Base-by-base conservation (phyloP, 495 filamentous ascomycete genomes). In the Podospora australis region DNA sequence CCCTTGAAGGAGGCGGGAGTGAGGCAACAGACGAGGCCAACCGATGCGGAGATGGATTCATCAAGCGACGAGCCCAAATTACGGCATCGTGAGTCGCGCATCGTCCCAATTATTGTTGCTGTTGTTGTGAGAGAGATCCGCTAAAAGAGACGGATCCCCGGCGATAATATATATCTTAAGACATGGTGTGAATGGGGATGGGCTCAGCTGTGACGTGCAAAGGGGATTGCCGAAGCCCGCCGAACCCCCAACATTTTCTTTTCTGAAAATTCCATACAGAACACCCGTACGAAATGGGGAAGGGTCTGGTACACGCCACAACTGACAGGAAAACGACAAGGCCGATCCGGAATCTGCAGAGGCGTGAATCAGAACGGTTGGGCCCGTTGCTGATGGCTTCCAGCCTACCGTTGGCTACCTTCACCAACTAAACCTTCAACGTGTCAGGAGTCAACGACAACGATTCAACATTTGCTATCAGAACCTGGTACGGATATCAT, bases 211-310 rank as follows among this genome's bases (percentile, higher is more conserved):
- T 28, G 38, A 40, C 38, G 16, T 8, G 17, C 17, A 40, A 26
- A 43, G 40, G 40, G 40, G 40, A 43, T 43, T 43, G 40, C 40
- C 40, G 22, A 43, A 43, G 40, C 13, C 40, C 21, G 40, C 13
- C n/a, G 6, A 21, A 8, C 22, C 6, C 23, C 40, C 13, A 4
- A 8, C 21, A 43, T 26, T 23, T 11, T 9, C 11, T 23, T n/a
- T n/a, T n/a, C 14, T 43, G 40, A 43, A 43, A 43, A 43, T 43
- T 24, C 40, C 40, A 14, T 43, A 43, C 40, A 43, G 40, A 43
- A n/a, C n/a, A n/a, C n/a, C n/a, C n/a, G n/a, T n/a, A n/a, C n/a
- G n/a, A n/a, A n/a, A n/a, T n/a, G n/a, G n/a, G n/a, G n/a, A n/a
- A n/a, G n/a, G n/a, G n/a, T n/a, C n/a, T 24, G 22, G 23, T 24